phyloP scores from a whole-genome alignment of 306 rosid genomes.

The Quercus aquifolioides region DNA sequence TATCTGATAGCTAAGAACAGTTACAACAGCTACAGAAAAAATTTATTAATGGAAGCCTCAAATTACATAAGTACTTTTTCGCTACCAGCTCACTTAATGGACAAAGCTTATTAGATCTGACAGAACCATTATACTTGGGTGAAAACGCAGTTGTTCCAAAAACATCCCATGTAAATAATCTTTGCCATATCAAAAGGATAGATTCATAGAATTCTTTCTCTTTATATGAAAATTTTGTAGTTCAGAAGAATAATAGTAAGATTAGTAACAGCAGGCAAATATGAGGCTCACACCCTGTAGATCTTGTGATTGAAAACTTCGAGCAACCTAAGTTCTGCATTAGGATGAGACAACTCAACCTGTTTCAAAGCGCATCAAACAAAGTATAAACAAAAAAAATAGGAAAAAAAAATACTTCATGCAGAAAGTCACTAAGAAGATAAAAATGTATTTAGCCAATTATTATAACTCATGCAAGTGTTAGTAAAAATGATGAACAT shows the following conservation, averaged over 20 bases:
- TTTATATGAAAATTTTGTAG: background rate
- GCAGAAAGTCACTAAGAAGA: background rate
- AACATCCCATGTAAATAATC: background rate
- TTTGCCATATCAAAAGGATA: background rate
- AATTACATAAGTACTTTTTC: background rate
- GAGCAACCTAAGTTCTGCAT: constrained; percentile 87
- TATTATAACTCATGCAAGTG: background rate
- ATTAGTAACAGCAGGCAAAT: constrained; percentile 10
- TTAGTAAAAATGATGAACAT: background rate
- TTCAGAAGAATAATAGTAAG: constrained; percentile 9
- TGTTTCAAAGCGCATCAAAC: constrained; percentile 24
- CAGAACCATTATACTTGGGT: background rate
- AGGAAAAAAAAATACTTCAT: background rate
- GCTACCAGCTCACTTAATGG: background rate
- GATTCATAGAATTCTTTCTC: background rate
- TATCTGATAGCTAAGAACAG: background rate
- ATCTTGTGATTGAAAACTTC: constrained; percentile 93
- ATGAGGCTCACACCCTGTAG: constrained; percentile 57
- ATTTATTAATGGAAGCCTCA: background rate
- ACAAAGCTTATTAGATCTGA: background rate
- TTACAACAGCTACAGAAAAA: background rate
- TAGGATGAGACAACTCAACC: constrained; percentile 75
- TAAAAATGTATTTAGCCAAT: background rate
- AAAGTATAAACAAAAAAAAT: background rate
- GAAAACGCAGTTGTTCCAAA: background rate